phyloP scores from a whole-genome alignment of 352 stramenopile genomes.

The Globisporangium yorkense region DNA sequence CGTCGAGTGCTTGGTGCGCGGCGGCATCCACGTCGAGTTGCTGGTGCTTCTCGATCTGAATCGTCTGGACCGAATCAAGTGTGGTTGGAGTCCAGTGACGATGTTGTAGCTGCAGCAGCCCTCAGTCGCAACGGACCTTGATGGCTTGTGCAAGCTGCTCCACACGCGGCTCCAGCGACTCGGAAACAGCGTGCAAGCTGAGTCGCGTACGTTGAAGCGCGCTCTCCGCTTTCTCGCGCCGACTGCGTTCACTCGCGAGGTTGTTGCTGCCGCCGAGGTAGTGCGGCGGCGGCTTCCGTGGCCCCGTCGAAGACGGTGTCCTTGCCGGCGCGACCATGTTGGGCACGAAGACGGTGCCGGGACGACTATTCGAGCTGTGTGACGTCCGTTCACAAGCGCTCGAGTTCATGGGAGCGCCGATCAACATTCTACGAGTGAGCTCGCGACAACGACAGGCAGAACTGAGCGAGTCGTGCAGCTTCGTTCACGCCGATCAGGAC shows the following conservation, averaged over 20 bases:
- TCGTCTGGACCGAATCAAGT: conserved; percentile 16
- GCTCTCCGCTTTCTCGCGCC: conserved; percentile 46
- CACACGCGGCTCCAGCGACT: conserved; percentile 43
- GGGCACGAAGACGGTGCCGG: too few species aligned
- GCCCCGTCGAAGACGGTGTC: not conserved
- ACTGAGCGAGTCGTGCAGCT: too few species aligned
- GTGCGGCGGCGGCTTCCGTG: conserved; percentile 19
- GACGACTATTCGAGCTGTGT: not conserved
- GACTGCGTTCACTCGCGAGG: conserved; percentile 46
- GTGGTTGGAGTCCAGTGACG: not conserved
- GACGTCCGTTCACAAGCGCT: too few species aligned
- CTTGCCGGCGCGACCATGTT: not conserved
- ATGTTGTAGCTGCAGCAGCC: not conserved
- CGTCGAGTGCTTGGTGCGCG: conserved; percentile 49
- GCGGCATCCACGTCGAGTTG: conserved; percentile 53
- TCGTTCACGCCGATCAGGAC: too few species aligned
- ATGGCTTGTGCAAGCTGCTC: conserved; percentile 37
- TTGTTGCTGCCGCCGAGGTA: conserved; percentile 68
- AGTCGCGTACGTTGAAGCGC: conserved; percentile 27
- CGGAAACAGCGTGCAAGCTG: conserved; percentile 30
- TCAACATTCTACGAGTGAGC: too few species aligned
- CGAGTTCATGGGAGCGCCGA: too few species aligned
- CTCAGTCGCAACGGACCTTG: conserved; percentile 23
- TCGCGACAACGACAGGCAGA: too few species aligned
- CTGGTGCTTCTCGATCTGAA: conserved; percentile 52